Evolutionary conservation across 805 yeast species (phyloP), one percentile per base, ranked within the genome.

Genomic region (Saccharomycopsis olivae): DNA sequence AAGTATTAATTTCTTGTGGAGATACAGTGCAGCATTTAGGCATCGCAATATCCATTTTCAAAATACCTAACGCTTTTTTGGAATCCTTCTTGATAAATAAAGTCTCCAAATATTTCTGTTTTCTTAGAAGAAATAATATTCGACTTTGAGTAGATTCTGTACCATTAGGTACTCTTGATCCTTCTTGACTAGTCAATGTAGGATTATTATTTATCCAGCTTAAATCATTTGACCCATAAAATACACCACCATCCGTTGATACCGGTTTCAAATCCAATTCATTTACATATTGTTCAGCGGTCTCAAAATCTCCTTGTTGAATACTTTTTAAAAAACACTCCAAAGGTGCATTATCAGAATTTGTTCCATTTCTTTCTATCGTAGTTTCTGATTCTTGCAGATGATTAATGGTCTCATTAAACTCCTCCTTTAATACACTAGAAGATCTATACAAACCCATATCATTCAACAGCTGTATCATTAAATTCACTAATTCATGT

Each of bases 391-490:
- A 8, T 23, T 23, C 27, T n/a, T n/a, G n/a, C n/a, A n/a, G n/a
- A n/a, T n/a, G n/a, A 23, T 23, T 23, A 28, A 28, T 9, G 6
- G 6, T 13, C n/a, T 28, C 15, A 28, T 9, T 5, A 28, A 14
- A 11, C 49, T 70, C 74, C 4, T 52, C 43, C 42, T 66, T 67
- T 30, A 74, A 53, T 3, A 48, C 39, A 3, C 53, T 44, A 0
- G 73, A 66, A 0, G 72, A 52, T 2, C 55, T 48, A 3, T 50
- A 41, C 48, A 66, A 71, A 3, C 77, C 77, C 42, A 74, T 46
- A 42, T 71, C 78, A 28, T 58, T 56, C 36, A 74, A 52, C 1
- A 74, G 56, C 47, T 73, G 76, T 28, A 73, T 65, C 30, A 74
- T 51, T 21, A 74, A 54, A 36, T 73, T 62, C 2, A 74, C 64